Conservation (phyloP, 495 filamentous ascomycete species). For the Cercophora newfieldiana region DNA sequence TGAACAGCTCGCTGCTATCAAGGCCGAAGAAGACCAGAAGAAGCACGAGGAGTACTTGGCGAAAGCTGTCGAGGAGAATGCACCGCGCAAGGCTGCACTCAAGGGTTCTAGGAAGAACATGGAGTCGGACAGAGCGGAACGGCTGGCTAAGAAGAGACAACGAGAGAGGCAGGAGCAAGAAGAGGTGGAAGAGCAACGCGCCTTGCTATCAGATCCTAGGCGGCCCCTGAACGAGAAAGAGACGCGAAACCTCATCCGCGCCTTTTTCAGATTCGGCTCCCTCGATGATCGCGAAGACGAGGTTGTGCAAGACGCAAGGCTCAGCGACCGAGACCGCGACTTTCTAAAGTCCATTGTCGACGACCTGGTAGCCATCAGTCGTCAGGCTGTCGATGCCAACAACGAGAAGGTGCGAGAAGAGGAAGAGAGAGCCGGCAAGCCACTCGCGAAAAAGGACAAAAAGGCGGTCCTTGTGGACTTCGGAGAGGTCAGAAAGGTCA, state of each 20-base stretch:
- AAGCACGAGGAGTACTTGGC: constrained; percentile 80
- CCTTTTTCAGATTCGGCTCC: constrained; percentile 84
- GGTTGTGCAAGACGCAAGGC: constrained; percentile 77
- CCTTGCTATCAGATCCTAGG: constrained; percentile 70
- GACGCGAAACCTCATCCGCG: constrained; percentile 81
- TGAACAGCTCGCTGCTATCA: constrained; percentile 83
- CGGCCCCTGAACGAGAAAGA: constrained; percentile 88
- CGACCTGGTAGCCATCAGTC: constrained; percentile 50
- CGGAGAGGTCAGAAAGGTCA: constrained; percentile 85
- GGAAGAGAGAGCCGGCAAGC: constrained; percentile 70
- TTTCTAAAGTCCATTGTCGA: constrained; percentile 65
- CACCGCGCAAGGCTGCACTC: constrained; percentile 71
- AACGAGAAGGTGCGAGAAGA: constrained; percentile 68
- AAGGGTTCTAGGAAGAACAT: constrained; percentile 59
- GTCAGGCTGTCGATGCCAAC: constrained; percentile 71
- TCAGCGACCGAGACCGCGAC: constrained; percentile 75
- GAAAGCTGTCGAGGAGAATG: constrained; percentile 79
- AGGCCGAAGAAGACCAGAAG: constrained; percentile 81
- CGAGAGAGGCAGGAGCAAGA: constrained; percentile 67
- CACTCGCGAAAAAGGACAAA: constrained; percentile 89
- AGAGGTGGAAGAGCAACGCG: constrained; percentile 60
- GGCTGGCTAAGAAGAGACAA: constrained; percentile 89
- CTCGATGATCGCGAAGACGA: constrained; percentile 85
- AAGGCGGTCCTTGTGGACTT: constrained; percentile 95
- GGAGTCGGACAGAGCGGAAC: constrained; percentile 74